phyloP scores from a whole-genome alignment of 2,329 filamentous ascomycete species.

The Spiromastix sp. region DNA sequence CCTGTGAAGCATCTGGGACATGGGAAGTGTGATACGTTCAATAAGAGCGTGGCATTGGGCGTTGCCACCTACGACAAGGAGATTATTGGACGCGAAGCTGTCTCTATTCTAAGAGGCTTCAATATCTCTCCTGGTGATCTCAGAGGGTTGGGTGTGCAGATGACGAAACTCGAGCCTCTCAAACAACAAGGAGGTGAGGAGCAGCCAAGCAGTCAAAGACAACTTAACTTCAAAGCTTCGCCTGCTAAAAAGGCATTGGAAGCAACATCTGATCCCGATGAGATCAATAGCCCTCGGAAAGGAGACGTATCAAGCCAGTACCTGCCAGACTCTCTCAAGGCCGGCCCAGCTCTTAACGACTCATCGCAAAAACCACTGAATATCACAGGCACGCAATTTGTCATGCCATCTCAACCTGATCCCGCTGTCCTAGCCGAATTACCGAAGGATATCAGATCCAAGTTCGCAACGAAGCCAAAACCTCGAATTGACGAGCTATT shows the following conservation, averaged over 20 bases:
- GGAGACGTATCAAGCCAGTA: slow-evolving; percentile 15
- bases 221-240: slow-evolving; percentile 56
- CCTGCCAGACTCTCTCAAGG: slow-evolving; percentile 18
- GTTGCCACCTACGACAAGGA: slow-evolving; percentile 70
- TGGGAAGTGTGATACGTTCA: slow-evolving; percentile 89
- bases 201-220: slow-evolving; percentile 66
- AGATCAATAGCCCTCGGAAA: slow-evolving; percentile 34
- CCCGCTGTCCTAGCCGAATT: slow-evolving; percentile 72
- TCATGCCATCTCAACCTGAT: slow-evolving; percentile 73
- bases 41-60: slow-evolving; percentile 74
- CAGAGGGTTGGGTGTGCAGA: slow-evolving; percentile 82
- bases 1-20: slow-evolving; percentile 90
- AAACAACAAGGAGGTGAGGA: slow-evolving; percentile 45
- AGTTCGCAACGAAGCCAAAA: slow-evolving; percentile 52
- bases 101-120: slow-evolving; percentile 73
- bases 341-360: slow-evolving; percentile 24
- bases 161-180: slow-evolving; percentile 81
- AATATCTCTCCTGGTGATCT: slow-evolving; percentile 83
- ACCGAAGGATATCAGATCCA: slow-evolving; percentile 70
- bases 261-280: slow-evolving; percentile 37
- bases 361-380: slow-evolving; percentile 57
- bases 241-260: slow-evolving; percentile 12
- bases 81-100: slow-evolving; percentile 65
- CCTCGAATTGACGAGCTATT: slow-evolving; percentile 13
- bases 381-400: slow-evolving; percentile 78